A percentile compares a stretch with the other conserved stretches of the same genome.
These are phyloP conservation scores for Sanghuangporus weigelae DNA, from an alignment of 1,284 basidiomycete species.

Conservation along the genomic window DNA sequence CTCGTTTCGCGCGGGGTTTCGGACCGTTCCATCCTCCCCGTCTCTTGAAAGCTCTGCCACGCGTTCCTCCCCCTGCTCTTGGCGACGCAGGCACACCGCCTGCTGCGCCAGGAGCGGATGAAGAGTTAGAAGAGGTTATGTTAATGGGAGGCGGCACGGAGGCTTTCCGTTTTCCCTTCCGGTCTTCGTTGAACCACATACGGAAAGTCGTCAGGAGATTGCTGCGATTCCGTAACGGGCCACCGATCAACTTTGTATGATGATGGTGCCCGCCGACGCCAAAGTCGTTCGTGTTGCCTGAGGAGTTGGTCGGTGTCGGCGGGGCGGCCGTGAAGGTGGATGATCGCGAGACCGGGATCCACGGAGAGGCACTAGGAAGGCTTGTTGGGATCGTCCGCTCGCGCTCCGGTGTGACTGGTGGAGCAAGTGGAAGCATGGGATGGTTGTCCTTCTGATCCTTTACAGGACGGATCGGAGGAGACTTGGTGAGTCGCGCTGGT, in stretches of 20 bases:
- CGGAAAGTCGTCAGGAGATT: conserved; percentile 69
- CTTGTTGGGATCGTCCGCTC: conserved; percentile 30
- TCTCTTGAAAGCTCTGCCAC: conserved; percentile 41
- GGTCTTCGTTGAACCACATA: conserved; percentile 77
- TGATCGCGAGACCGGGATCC: conserved; percentile 50
- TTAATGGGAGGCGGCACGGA: conserved; percentile 12
- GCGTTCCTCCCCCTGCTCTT: conserved; percentile 23
- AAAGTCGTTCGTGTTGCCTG: conserved; percentile 38
- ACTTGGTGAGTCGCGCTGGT: conserved; percentile 61
- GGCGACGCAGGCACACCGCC: conserved; percentile 16
- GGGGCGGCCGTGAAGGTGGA: conserved; percentile 20
- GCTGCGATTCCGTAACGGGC: conserved; percentile 47
- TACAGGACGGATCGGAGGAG: conserved; percentile 53
- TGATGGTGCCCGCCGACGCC: not conserved
- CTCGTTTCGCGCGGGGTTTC: conserved; percentile 52
- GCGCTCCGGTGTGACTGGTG: conserved; percentile 43
- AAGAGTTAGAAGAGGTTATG: not conserved
- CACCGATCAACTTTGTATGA: not conserved
- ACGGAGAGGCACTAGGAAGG: conserved; percentile 53
- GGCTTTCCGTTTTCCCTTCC: conserved; percentile 70
- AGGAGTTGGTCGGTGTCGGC: conserved; percentile 50
- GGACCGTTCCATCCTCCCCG: conserved; percentile 31
- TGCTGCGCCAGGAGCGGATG: not conserved
- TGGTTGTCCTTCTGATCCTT: conserved; percentile 39
- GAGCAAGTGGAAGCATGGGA: conserved; percentile 24